Percentiles rank a stretch among this genome's conserved stretches.
phyloP scores from a whole-genome alignment of 1,284 basidiomycete genomes.

The Mycena sp. region DNA sequence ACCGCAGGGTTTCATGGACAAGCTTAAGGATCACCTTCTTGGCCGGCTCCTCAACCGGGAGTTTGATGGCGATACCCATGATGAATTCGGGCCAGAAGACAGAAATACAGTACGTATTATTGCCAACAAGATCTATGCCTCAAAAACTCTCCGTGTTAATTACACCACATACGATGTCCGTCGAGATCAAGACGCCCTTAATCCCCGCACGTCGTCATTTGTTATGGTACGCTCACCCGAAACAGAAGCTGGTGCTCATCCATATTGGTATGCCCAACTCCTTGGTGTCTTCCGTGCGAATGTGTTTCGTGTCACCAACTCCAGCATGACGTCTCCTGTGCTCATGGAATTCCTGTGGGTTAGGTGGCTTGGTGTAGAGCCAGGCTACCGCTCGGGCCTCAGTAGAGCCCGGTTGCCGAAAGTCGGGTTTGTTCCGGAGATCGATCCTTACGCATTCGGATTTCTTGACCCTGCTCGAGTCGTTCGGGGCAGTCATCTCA shows the following conservation, averaged over 20 bases:
- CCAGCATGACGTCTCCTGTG: too few species aligned
- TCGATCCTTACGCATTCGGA: too few species aligned
- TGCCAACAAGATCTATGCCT: slow-evolving; percentile 32
- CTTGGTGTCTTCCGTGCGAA: too few species aligned
- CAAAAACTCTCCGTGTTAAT: slow-evolving; percentile 32
- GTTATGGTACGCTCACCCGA: slow-evolving; percentile 28
- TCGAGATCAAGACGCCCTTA: slow-evolving; percentile 34
- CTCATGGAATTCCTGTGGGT: too few species aligned
- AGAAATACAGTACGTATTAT: slow-evolving; percentile 28
- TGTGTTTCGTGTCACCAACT: too few species aligned
- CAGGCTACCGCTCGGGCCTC: too few species aligned
- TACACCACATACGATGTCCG: slow-evolving; percentile 40
- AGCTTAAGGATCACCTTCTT: slow-evolving; percentile 37
- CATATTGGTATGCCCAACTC: too few species aligned
- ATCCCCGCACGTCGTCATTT: slow-evolving; percentile 10
- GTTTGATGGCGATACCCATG: slow-evolving; percentile 34
- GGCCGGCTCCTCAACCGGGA: slow-evolving; percentile 24
- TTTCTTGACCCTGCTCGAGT: too few species aligned
- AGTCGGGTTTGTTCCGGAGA: too few species aligned
- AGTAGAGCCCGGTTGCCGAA: too few species aligned
- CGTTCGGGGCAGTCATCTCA: too few species aligned
- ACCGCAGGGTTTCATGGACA: slow-evolving; percentile 30
- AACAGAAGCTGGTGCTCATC: slow-evolving; percentile 1
- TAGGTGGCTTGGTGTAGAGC: too few species aligned
- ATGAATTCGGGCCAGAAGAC: slow-evolving; percentile 28